Base-by-base conservation (phyloP, 345 rosid species). In the Citrus glauca region DNA sequence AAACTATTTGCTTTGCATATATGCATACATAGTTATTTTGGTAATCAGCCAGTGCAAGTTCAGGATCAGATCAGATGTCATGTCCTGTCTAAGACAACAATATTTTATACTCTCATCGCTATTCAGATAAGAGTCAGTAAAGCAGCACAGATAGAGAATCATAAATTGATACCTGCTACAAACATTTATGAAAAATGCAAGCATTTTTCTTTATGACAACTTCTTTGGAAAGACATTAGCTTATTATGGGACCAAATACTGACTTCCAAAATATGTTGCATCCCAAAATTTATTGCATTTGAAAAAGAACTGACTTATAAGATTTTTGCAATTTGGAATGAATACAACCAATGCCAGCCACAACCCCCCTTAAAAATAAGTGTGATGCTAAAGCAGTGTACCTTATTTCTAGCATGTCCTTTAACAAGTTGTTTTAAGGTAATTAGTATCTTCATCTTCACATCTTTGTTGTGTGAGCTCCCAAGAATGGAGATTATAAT, bases 361-460 rank as follows among this genome's bases (percentile, higher is more conserved):
- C 57, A 53, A 17, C 22, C 57, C 57, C 22, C 8, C 57, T 53
- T 53, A 53, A 53, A 53, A 4, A 53, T 17, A 53, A 53, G 22
- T 53, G 22, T 17, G 57, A 50, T 59, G 56, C 60, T 40, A 32
- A n/a, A 56, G 72, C 3, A 76, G 22, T 78, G 71, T 78, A 89
- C 92, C 92, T 89, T 91, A 78, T 89, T 89, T 78, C 88, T 81
- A 79, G 86, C 81, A 78, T 91, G 88, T 67, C 92, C 92, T 78
- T 89, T 82, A n/a, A 83, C 89, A 40, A 83, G 66, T 72, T 84
- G 78, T 81, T 83, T 91, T 55, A 91, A 77, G 73, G 91, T 89
- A 76, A 85, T 74, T 69, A 91, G 75, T 65, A 89, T 85, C 82
- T 82, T 86, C 82, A 80, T 86, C 83, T 84, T 91, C 64, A 89